These are phyloP conservation scores for Hypomontagnella monticulosa DNA, from an alignment of 495 filamentous ascomycete species.

Conservation along the genomic window DNA sequence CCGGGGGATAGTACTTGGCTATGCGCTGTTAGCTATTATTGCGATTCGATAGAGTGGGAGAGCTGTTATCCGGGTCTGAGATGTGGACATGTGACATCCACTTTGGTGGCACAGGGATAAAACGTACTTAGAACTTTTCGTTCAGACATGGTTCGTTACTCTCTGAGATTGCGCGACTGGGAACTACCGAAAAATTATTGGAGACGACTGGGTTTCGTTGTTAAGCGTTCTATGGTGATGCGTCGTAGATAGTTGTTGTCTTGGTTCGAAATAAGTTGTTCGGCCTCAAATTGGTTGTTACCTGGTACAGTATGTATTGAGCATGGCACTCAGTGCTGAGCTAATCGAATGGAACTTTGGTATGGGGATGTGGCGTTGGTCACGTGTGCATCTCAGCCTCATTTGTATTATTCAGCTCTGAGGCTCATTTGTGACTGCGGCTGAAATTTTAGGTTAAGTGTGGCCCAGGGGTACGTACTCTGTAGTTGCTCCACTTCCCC, in stretches of 20 bases:
- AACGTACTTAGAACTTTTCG: conserved; percentile 76
- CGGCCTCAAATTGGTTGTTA: too few relatives aligned
- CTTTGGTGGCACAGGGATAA: neutral
- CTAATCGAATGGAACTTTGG: neutral
- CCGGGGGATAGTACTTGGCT: conserved; percentile 88
- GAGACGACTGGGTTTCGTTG: neutral
- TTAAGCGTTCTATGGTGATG: conserved; percentile 1
- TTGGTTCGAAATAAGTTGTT: too few relatives aligned
- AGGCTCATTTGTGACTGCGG: conserved; percentile 26
- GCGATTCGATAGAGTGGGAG: conserved; percentile 1
- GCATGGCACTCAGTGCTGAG: conserved; percentile 1
- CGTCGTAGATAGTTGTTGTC: conserved; percentile 10
- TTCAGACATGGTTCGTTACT: conserved; percentile 78
- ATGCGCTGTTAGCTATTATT: conserved; percentile 18
- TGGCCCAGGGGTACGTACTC: conserved; percentile 16
- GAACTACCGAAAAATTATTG: neutral
- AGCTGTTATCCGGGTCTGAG: conserved; percentile 13
- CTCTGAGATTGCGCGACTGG: neutral
- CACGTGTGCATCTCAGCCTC: conserved; percentile 34
- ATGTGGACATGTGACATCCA: conserved; percentile 62
- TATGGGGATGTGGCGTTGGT: conserved; percentile 17
- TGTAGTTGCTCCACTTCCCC: conserved; percentile 23
- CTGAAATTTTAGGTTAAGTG: conserved; percentile 23
- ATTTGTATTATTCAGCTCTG: conserved; percentile 16
- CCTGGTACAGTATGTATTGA: neutral